Evolutionary conservation across 176 grass and related monocot species (phyloP).

Genomic region (Oryza rufipogon): DNA sequence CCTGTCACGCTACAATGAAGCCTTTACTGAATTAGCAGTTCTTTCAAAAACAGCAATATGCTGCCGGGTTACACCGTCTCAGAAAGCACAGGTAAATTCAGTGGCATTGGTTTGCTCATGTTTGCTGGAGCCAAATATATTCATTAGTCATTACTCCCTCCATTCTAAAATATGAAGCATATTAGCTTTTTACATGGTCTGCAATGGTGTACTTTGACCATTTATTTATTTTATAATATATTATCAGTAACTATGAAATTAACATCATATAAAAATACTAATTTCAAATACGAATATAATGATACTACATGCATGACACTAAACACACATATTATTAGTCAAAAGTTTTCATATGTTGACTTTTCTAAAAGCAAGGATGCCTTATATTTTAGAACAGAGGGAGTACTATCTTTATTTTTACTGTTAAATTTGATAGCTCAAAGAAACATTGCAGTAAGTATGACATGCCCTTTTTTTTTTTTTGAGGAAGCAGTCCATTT

Average conservation of each 20-base stretch:
- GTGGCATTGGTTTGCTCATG: not conserved
- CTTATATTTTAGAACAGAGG: no score
- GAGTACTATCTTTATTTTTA: constrained; percentile 5
- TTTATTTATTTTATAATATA: no score
- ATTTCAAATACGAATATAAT: no score
- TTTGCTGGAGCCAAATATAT: constrained; percentile 25
- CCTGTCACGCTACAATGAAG: constrained; percentile 66
- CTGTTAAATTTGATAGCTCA: constrained; percentile 17
- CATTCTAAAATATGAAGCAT: no score
- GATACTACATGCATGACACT: no score
- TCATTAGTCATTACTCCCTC: not conserved
- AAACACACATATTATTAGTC: no score
- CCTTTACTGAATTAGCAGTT: constrained; percentile 85
- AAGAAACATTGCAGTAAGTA: not conserved
- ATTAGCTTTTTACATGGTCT: no score
- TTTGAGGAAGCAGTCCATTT: not conserved
- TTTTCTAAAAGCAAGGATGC: no score
- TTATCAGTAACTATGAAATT: no score
- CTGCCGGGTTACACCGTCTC: constrained; percentile 96
- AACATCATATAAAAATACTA: no score
- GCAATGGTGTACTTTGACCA: no score
- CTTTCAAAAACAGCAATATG: constrained; percentile 93
- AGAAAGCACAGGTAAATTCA: constrained; percentile 90
- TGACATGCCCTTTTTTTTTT: not conserved
- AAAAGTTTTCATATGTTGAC: no score